phyloP scores from a whole-genome alignment of 495 filamentous ascomycete species.

The Glonium stellatum region DNA sequence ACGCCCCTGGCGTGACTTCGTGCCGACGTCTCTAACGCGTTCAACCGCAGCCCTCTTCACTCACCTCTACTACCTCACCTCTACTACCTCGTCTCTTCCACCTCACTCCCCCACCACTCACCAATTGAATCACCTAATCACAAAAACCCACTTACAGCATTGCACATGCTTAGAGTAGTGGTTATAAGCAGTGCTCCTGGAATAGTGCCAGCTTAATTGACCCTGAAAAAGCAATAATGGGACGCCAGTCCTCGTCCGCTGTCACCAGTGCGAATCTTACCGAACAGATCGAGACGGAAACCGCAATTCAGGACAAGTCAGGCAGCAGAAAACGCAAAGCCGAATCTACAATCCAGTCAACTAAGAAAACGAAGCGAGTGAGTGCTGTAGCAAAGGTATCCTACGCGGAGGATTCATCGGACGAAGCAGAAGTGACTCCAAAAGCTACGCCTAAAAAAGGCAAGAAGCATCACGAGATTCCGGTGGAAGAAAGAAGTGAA shows the following conservation, averaged over 20 bases:
- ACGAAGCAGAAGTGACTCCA: background rate
- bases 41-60: no score
- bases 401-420: background rate
- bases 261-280: background rate
- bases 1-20: no score
- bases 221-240: background rate
- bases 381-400: background rate
- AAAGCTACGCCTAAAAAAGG: background rate
- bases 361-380: background rate
- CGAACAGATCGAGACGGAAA: background rate
- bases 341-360: background rate
- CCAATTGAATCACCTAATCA: no score
- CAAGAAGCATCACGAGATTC: background rate
- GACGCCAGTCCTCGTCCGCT: background rate
- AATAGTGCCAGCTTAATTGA: no score
- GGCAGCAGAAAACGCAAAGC: conserved; percentile 1
- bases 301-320: background rate
- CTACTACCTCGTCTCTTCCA: no score
- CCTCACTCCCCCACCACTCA: no score
- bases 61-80: no score
- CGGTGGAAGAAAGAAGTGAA: conserved; percentile 1
- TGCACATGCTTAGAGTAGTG: no score
- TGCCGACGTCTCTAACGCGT: no score
- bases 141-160: no score
- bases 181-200: no score